Percentiles rank a stretch among this genome's conserved stretches.
Evolutionary conservation across 192 early-diverging fungal genomes (phyloP).

Genomic region (Coemansia sp.): DNA sequence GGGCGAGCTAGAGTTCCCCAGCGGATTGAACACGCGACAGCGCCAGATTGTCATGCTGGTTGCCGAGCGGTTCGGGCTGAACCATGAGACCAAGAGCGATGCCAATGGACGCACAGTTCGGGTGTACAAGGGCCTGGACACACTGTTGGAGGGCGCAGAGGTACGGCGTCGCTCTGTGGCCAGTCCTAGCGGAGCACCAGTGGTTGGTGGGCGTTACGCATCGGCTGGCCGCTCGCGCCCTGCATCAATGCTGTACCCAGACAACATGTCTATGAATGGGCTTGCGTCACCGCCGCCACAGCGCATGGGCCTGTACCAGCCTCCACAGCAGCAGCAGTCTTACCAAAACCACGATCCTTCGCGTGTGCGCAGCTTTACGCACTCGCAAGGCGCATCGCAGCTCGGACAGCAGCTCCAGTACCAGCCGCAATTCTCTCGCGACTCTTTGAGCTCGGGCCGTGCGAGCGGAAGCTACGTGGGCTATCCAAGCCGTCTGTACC

Average conservation of each 20-base stretch:
- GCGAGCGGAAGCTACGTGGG: constrained; percentile 58
- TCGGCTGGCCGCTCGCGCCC: constrained; percentile 41
- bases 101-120: constrained; percentile 44
- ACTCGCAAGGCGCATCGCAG: constrained; percentile 44
- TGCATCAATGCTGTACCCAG: constrained; percentile 51
- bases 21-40: constrained; percentile 59
- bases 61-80: constrained; percentile 67
- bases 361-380: constrained; percentile 50
- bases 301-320: constrained; percentile 39
- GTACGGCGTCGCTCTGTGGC: constrained; percentile 48
- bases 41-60: constrained; percentile 66
- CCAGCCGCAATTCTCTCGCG: constrained; percentile 43
- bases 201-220: constrained; percentile 27
- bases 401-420: constrained; percentile 23
- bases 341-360: constrained; percentile 36
- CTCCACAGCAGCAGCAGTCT: constrained; percentile 18
- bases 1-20: constrained; percentile 67
- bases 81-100: constrained; percentile 55
- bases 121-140: constrained; percentile 54
- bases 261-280: constrained; percentile 45
- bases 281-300: constrained; percentile 37
- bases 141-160: constrained; percentile 50
- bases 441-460: constrained; percentile 34
- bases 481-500: constrained; percentile 57
- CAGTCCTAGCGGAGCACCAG: constrained; percentile 17